Percentiles rank a stretch among this genome's conserved stretches.
Conservation (phyloP, 2,329 filamentous ascomycete species). For the Aspergillus vadensis region DNA sequence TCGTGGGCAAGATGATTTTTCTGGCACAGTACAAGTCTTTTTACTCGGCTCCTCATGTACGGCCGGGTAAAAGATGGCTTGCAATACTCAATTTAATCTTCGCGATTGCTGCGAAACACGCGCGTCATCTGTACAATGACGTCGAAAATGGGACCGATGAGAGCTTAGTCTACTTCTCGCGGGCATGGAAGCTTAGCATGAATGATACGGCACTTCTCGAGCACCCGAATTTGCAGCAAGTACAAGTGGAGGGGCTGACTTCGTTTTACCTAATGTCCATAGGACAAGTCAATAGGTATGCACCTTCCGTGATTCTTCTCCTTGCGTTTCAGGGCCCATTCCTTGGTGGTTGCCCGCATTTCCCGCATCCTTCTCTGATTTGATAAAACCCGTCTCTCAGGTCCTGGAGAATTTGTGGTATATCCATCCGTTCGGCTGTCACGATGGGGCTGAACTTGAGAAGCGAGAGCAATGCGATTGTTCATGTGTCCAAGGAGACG, state of each 20-base stretch:
- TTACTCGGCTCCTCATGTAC: constrained; percentile 32
- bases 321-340: not conserved
- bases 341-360: no score
- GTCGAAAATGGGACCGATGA: constrained; percentile 34
- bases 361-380: not conserved
- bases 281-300: constrained; percentile 47
- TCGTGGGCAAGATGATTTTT: constrained; percentile 45
- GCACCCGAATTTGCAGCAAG: constrained; percentile 47
- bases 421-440: constrained; percentile 45
- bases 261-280: constrained; percentile 45
- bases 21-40: constrained; percentile 42
- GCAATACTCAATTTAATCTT: constrained; percentile 49
- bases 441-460: constrained; percentile 48
- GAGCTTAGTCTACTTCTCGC: constrained; percentile 45
- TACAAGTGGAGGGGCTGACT: constrained; percentile 46
- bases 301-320: not conserved
- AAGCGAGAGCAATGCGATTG: constrained; percentile 40
- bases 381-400: constrained; percentile 23
- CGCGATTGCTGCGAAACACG: constrained; percentile 45
- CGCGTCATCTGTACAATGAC: constrained; percentile 31
- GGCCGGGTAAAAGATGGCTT: constrained; percentile 44
- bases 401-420: constrained; percentile 46
- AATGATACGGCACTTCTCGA: constrained; percentile 39
- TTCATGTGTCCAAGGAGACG: constrained; percentile 42
- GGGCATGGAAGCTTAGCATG: constrained; percentile 45